Evolutionary conservation across 805 yeast genomes (phyloP).

Genomic region (Zygosaccharomyces lentus): DNA sequence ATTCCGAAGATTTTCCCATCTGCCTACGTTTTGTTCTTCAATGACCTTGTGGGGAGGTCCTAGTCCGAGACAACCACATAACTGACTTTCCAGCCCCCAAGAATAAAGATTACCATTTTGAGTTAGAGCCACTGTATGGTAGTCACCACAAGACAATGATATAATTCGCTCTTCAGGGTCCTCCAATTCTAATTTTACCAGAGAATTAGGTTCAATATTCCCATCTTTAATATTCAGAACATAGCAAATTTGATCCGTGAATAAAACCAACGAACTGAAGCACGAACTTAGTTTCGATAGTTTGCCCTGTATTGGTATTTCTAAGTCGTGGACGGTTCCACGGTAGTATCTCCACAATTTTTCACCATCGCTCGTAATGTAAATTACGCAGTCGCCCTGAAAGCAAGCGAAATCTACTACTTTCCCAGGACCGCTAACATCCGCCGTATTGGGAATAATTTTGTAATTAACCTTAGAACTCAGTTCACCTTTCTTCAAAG

Average conservation of each 20-base stretch:
- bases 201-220: slow-evolving; percentile 12
- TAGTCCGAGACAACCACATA: slow-evolving; percentile 69
- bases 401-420: slow-evolving; percentile 54
- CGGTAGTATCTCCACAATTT: slow-evolving; percentile 35
- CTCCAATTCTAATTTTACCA: slow-evolving; percentile 19
- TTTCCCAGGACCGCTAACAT: slow-evolving; percentile 31
- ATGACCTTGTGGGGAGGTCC: slow-evolving; percentile 37
- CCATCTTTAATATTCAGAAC: slow-evolving; percentile 21
- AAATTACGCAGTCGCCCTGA: slow-evolving; percentile 45
- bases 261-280: slow-evolving; percentile 49
- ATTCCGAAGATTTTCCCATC: slow-evolving; percentile 32
- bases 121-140: slow-evolving; percentile 62
- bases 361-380: slow-evolving; percentile 43
- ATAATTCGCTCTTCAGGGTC: slow-evolving; percentile 45
- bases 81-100: slow-evolving; percentile 64
- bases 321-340: slow-evolving; percentile 19
- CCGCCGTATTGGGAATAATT: slow-evolving; percentile 41
- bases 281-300: slow-evolving; percentile 54
- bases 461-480: slow-evolving; percentile 39
- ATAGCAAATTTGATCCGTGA: slow-evolving; percentile 46
- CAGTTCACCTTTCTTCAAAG: slow-evolving; percentile 28
- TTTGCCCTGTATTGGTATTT: slow-evolving; percentile 27
- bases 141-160: slow-evolving; percentile 65
- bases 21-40: slow-evolving; percentile 24
- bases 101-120: slow-evolving; percentile 51